A percentile compares a stretch with the other conserved stretches of the same genome.
These are phyloP conservation scores for Neurospora sp. DNA, from an alignment of 495 filamentous ascomycete genomes.

Conservation along the genomic window DNA sequence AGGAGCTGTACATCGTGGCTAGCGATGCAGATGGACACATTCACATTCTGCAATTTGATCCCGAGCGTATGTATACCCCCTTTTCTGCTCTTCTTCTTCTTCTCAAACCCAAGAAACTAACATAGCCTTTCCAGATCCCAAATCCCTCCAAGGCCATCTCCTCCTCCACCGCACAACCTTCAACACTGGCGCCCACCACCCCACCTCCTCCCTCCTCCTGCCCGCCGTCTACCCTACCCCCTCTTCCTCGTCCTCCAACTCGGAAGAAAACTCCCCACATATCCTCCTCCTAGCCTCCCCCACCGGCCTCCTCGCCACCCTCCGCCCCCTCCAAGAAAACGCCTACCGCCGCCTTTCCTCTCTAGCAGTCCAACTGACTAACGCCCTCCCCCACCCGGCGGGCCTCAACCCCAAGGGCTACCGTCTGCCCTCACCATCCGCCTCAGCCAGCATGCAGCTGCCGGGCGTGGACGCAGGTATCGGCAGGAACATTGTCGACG, in stretches of 20 bases:
- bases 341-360: conserved; percentile 74
- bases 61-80: conserved; percentile 51
- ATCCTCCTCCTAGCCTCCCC: conserved; percentile 60
- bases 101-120: conserved; percentile 11
- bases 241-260: conserved; percentile 7
- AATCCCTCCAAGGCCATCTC: conserved; percentile 79
- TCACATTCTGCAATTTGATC: conserved; percentile 86
- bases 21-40: conserved; percentile 79
- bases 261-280: conserved; percentile 34
- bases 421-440: conserved; percentile 32
- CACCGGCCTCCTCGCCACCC: conserved; percentile 64
- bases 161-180: conserved; percentile 81
- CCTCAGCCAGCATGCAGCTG: conserved; percentile 15
- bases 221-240: conserved; percentile 42
- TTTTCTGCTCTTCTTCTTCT: not conserved
- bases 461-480: conserved; percentile 37
- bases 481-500: conserved; percentile 41
- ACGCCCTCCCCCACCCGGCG: conserved; percentile 61
- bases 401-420: conserved; percentile 77
- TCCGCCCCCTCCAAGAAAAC: conserved; percentile 69
- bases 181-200: conserved; percentile 65
- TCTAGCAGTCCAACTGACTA: conserved; percentile 70
- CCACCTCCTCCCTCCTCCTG: conserved; percentile 63
- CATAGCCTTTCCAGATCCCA: conserved; percentile 57
- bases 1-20: conserved; percentile 71